Evolutionary conservation across 495 filamentous ascomycete species (phyloP).

Genomic region (Schizothecium vesticola): DNA sequence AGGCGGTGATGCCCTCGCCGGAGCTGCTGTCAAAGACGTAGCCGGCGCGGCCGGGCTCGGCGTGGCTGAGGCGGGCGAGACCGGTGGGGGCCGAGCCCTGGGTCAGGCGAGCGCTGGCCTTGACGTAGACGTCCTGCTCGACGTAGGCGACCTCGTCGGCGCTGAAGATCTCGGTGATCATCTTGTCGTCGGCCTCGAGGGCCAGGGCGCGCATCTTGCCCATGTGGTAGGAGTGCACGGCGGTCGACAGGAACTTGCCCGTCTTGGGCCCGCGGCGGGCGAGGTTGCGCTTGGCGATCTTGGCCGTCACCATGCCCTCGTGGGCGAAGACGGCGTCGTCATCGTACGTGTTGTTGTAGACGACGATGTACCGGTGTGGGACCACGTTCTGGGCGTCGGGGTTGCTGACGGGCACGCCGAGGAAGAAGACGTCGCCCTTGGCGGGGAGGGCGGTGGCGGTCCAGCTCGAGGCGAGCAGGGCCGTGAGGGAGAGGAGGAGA

Average conservation of each 20-base stretch:
- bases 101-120: conserved; percentile 26
- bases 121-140: conserved; percentile 42
- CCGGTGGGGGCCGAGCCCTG: conserved; percentile 39
- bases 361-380: conserved; percentile 46
- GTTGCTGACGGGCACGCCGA: conserved; percentile 44
- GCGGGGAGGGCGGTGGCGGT: conserved; percentile 28
- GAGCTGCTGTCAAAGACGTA: conserved; percentile 43
- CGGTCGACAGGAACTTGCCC: conserved; percentile 37
- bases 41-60: conserved; percentile 18
- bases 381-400: conserved; percentile 32
- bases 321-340: conserved; percentile 38
- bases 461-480: conserved; percentile 27
- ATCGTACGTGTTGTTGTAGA: conserved; percentile 43
- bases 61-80: conserved; percentile 39
- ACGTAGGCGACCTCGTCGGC: conserved; percentile 44
- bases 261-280: conserved; percentile 33
- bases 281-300: conserved; percentile 45
- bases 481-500: conserved; percentile 24
- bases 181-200: conserved; percentile 44
- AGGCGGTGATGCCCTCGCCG: conserved; percentile 44
- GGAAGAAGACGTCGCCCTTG: conserved; percentile 22
- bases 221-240: conserved; percentile 39
- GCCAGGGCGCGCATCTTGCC: conserved; percentile 43
- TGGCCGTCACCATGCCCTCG: conserved; percentile 34
- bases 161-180: conserved; percentile 40